Conservation (phyloP, 345 rosid genomes). For the Hibiscus tridactylites region DNA sequence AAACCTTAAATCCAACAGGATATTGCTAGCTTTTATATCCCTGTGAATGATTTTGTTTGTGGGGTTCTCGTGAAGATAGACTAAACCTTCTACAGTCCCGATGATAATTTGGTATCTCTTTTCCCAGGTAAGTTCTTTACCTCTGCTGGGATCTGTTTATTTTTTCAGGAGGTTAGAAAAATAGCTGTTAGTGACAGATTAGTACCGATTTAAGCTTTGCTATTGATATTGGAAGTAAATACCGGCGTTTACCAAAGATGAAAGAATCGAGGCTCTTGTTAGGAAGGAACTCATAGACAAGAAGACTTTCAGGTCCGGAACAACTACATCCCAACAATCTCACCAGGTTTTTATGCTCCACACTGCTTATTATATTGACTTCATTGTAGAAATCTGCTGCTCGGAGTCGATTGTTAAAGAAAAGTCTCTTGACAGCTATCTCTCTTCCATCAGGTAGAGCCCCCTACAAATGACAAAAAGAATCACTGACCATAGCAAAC, state of each 20-base stretch:
- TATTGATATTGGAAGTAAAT: not conserved
- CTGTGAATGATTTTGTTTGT: conserved; percentile 70
- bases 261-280: conserved; percentile 82
- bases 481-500: not conserved
- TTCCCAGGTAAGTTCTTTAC: conserved; percentile 60
- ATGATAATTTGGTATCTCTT: conserved; percentile 48
- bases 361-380: conserved; percentile 75
- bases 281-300: conserved; percentile 72
- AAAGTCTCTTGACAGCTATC: conserved; percentile 87
- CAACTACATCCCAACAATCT: conserved; percentile 87
- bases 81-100: conserved; percentile 85
- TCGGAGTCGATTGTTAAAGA: conserved; percentile 82
- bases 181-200: not conserved
- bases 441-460: conserved; percentile 80
- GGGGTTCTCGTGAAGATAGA: conserved; percentile 72
- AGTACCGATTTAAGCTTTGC: not conserved
- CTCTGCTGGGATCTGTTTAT: conserved; percentile 54
- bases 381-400: conserved; percentile 94
- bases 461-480: conserved; percentile 37
- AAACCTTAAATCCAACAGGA: conserved; percentile 61
- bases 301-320: conserved; percentile 91
- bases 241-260: conserved; percentile 51
- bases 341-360: conserved; percentile 90
- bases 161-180: not conserved
- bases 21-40: conserved; percentile 88